A percentile compares a stretch with the other conserved stretches of the same genome.
Evolutionary conservation across 1,139 yeast genomes (phyloP).

Genomic region (Protomyces arabidopsidicola): DNA sequence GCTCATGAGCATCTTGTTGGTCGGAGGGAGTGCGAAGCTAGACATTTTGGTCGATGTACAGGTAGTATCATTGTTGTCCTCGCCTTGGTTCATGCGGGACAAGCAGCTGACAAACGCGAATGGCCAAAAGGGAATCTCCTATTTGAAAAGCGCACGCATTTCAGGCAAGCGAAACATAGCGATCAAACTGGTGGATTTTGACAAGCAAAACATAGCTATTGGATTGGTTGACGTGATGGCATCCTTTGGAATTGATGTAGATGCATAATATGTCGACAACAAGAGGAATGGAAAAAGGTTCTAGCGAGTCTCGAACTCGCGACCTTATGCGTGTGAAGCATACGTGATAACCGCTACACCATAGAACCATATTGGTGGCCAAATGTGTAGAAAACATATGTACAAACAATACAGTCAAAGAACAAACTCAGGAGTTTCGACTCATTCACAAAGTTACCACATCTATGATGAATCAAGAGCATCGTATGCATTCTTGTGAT

Average conservation of each 20-base stretch:
- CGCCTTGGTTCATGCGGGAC: background rate
- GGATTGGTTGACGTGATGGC: background rate
- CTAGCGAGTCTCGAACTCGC: slow-evolving; percentile 3
- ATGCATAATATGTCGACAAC: no score
- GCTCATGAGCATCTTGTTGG: background rate
- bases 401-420: no score
- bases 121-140: no score
- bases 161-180: background rate
- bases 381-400: no score
- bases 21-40: background rate
- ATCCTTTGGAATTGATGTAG: background rate
- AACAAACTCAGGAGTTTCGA: no score
- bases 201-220: background rate
- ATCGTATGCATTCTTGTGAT: no score
- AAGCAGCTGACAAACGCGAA: no score
- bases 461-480: no score
- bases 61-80: background rate
- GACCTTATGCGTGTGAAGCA: slow-evolving; percentile 3
- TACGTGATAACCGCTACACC: slow-evolving; percentile 3
- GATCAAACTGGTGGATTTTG: background rate
- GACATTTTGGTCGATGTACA: background rate
- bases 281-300: background rate
- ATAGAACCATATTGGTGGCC: background rate
- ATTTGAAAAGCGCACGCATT: no score
- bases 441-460: no score